Percentiles rank a stretch among this genome's conserved stretches.
These are phyloP conservation scores for Aspergillus arachidicola DNA, from an alignment of 2,329 filamentous ascomycete species.

Conservation along the genomic window DNA sequence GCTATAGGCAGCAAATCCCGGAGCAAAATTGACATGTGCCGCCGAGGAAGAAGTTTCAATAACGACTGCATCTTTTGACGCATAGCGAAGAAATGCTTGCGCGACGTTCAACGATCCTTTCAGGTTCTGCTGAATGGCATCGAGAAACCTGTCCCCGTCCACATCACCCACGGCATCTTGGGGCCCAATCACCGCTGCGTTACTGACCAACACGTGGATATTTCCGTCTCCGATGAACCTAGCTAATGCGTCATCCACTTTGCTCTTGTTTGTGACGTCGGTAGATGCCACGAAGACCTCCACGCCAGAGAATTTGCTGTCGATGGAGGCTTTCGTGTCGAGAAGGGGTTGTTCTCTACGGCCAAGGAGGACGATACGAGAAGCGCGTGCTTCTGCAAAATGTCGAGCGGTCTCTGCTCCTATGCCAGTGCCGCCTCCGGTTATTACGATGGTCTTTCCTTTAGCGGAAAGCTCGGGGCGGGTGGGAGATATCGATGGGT, in stretches of 20 bases:
- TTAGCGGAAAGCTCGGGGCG: slow-evolving; percentile 44
- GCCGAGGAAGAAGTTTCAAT: slow-evolving; percentile 13
- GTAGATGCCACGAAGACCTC: neutral
- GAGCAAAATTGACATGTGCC: slow-evolving; percentile 13
- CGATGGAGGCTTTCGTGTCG: neutral
- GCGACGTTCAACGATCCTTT: slow-evolving; percentile 11
- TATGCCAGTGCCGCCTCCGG: slow-evolving; percentile 52
- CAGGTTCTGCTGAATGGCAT: slow-evolving; percentile 11
- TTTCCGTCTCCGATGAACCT: neutral
- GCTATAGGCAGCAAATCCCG: slow-evolving; percentile 17
- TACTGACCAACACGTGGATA: slow-evolving; percentile 16
- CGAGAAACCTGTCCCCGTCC: slow-evolving; percentile 13
- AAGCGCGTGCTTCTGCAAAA: slow-evolving; percentile 51
- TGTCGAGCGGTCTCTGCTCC: slow-evolving; percentile 45
- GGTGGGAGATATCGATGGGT: slow-evolving; percentile 40
- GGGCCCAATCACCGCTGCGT: slow-evolving; percentile 15
- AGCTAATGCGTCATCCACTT: slow-evolving; percentile 11
- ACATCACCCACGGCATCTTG: slow-evolving; percentile 11
- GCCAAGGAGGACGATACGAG: slow-evolving; percentile 49
- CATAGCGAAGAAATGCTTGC: slow-evolving; percentile 10
- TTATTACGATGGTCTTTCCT: slow-evolving; percentile 46
- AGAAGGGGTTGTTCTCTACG: slow-evolving; percentile 38
- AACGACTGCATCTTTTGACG: slow-evolving; percentile 11
- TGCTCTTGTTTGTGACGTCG: neutral
- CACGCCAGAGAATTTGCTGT: neutral